Evolutionary conservation across 495 filamentous ascomycete genomes (phyloP), one percentile per base, ranked within the genome.

Genomic region (Talaromyces nanjingensis): DNA sequence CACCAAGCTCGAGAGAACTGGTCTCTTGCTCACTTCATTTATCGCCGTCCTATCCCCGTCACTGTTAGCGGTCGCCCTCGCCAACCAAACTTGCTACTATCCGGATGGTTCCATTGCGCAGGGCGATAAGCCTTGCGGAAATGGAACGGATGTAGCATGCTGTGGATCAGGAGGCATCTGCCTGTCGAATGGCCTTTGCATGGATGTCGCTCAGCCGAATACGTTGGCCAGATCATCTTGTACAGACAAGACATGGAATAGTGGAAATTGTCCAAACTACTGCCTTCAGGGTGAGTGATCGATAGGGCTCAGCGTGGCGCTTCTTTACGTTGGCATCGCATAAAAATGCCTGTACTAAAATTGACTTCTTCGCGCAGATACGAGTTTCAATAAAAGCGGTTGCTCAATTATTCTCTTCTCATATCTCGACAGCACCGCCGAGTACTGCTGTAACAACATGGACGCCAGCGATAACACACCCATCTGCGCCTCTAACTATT

Each of bases 101-200:
- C 69, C 69, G n/a, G 64, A 69, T 29, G 61, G 64, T 3, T 54
- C 59, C 0, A 24, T 60, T 6, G 69, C 69, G 1, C 12, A 5
- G 1, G 47, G 55, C 16, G 68, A 73, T 59, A 68, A 70, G 0
- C 72, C 72, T 22, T 74, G 72, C 59, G 68, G 67, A 3, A 62
- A 65, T n/a, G 76, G 80, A 24, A 86, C 85, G 64, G 83, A 87
- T 22, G 81, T 91, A 63, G 81, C 90, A 34, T 92, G 89, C 76
- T 87, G 89, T 39, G 87, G 89, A 68, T 83, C 83, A 69, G 87
- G 85, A 12, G 85, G 88, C 70, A 80, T 96, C 59, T 96, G 91
- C 72, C 71, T 93, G 20, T 64, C 63, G 18, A 75, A 73, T 61
- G 69, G 71, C 2, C 60, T 71, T 58, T 75, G 71, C 59, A 66